Evolutionary conservation across 768 basidiomycete species (phyloP), one percentile per base, ranked within the genome.

Genomic region (Pleurotus tuoliensis): DNA sequence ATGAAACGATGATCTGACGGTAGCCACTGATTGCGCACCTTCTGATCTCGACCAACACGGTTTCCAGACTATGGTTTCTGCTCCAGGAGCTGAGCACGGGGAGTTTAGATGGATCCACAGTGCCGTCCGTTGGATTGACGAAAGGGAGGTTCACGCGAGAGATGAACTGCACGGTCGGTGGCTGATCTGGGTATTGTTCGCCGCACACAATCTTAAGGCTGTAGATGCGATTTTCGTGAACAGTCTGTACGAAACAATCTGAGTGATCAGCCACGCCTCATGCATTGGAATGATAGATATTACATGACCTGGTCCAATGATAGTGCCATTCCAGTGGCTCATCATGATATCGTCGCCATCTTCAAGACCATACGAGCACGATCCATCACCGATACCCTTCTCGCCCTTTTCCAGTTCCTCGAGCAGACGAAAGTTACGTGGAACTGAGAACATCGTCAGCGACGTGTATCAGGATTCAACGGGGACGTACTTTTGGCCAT

Each of bases 321-420:
- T 95, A 18, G 97, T 99, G 50, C 97, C 96, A 67, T 97, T 98
- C 97, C 97, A 99, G 71, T 92, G 81, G 74, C 84, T 89, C 95
- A 99, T 98, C 77, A 92, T 78, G 76, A 96, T 89, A 81, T 98
- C 97, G 69, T 98, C 95, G 63, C 87, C 73, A 72, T 98, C 93
- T 74, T 93, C 92, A 58, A 99, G 77, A 40, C 97, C 97, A 66
- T 98, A 99, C 16, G 94, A 96, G 76, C 94, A 97, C 15, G 91
- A 93, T 55, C 95, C 96, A 75, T 98, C 96, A 61, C 96, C 96
- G 69, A 98, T 94, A 52, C 97, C 97, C 72, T 99, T 99, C 81
- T 99, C 97, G 66, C 97, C 97, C 74, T 98, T 98, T 73, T 99
- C 97, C 61, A 99, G 89, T 77, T 99, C 97, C 69, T 97, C 97